Conservation (phyloP, 257 asterid species). For the Ilex asprella region DNA sequence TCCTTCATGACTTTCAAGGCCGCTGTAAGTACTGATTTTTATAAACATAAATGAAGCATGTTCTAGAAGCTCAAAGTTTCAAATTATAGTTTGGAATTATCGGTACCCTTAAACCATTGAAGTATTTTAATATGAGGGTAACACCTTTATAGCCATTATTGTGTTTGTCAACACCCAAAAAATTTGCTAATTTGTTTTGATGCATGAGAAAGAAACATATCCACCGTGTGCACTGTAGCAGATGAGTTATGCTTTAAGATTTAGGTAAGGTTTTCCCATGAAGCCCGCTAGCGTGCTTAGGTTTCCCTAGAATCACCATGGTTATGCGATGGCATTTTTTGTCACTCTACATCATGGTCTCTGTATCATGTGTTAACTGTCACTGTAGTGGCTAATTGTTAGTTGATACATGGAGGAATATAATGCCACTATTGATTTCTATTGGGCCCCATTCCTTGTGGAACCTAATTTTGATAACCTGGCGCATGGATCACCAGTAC, state of each 20-base stretch:
- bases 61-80: background rate
- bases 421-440: conserved; percentile 53
- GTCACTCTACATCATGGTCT: background rate
- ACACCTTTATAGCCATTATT: background rate
- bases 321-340: no score
- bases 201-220: no score
- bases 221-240: no score
- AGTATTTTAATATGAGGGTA: background rate
- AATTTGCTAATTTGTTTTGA: no score
- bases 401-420: conserved; percentile 36
- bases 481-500: conserved; percentile 19
- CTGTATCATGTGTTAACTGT: background rate
- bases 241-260: no score
- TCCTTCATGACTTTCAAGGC: conserved; percentile 32
- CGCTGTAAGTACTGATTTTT: conserved; percentile 27
- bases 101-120: background rate
- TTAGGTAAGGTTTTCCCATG: no score
- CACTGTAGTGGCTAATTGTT: conserved; percentile 3
- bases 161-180: no score
- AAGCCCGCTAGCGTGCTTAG: no score
- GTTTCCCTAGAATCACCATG: no score
- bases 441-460: conserved; percentile 62
- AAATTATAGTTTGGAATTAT: background rate
- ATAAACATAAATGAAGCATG: background rate
- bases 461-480: conserved; percentile 55